Evolutionary conservation across 1,284 basidiomycete species (phyloP), one percentile per base, ranked within the genome.

Genomic region (Takashimella koratensis): DNA sequence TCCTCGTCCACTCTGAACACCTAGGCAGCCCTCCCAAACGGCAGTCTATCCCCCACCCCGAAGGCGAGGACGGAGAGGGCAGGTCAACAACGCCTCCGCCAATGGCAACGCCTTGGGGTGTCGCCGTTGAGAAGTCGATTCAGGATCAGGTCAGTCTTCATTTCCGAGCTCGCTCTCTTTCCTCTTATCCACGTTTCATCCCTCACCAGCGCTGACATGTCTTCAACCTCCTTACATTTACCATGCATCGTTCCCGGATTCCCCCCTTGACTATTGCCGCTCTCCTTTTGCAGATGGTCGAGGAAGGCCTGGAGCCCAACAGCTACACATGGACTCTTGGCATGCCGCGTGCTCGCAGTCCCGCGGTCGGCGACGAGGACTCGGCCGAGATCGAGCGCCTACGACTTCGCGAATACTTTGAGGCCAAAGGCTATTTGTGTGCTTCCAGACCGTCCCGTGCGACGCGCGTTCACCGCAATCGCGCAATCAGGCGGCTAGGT

Each of bases 391-490:
- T 41, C 4, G 58, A 59, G 27, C 49, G 70, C 2, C 27, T n/a
- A 13, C 50, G 62, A 23, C 26, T 73, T 40, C 53, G 67, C 25
- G 47, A 53, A 2, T 36, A 53, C 16, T 73, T 64, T 42, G 64
- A 68, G 43, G 27, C 43, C 27, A 45, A 71, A 16, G 70, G 71
- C 3, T 73, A 63, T 62, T 56, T 73, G 12, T 63, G 54, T n/a
- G 62, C 64, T 1, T 63, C 68, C 0, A 19, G 39, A 21, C 63
- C 59, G 0, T 52, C 47, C 20, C 39, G 30, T n/a, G 39, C 5
- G 1, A 52, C 56, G 13, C 44, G 51, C 3, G n/a, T 51, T 11
- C 36, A 25, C 10, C 44, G 55, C 10, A 47, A 45, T 4, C 30
- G 30, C 4, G 53, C 51, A 3, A 39, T 54, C 3, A 51, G 65